A percentile compares a stretch with the other conserved stretches of the same genome.
These are phyloP conservation scores for Sedum album DNA, from an alignment of 164 flowering plant species.

Conservation along the genomic window DNA sequence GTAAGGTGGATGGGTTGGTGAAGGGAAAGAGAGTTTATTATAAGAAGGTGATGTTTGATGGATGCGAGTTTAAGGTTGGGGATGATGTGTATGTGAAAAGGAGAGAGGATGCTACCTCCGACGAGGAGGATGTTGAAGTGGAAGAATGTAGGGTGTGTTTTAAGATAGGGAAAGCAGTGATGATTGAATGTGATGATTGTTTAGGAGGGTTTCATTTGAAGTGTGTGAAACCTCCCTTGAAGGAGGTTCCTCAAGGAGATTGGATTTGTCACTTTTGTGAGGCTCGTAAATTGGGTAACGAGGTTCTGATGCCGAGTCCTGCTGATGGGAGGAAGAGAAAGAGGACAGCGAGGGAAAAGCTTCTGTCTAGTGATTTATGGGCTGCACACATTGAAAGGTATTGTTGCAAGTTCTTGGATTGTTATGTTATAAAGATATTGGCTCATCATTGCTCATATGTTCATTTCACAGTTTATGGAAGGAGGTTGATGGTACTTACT, in stretches of 20 bases:
- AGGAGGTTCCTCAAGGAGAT: slow-evolving; percentile 84
- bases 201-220: slow-evolving; percentile 88
- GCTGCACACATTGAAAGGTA: slow-evolving; percentile 80
- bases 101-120: slow-evolving; percentile 71
- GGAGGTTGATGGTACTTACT: slow-evolving; percentile 68
- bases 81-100: slow-evolving; percentile 93
- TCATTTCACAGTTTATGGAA: slow-evolving; percentile 65
- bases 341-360: slow-evolving; percentile 80
- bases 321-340: slow-evolving; percentile 59
- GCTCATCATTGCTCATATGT: neutral
- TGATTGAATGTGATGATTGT: slow-evolving; percentile 94
- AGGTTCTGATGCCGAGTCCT: slow-evolving; percentile 47
- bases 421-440: neutral
- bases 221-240: slow-evolving; percentile 76
- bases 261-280: slow-evolving; percentile 84
- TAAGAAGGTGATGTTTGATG: slow-evolving; percentile 70
- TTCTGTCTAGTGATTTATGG: slow-evolving; percentile 83
- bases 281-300: slow-evolving; percentile 46
- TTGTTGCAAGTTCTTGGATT: neutral
- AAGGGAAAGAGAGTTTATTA: slow-evolving; percentile 39
- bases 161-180: slow-evolving; percentile 45
- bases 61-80: slow-evolving; percentile 60
- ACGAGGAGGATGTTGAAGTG: slow-evolving; percentile 62
- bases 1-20: slow-evolving; percentile 9
- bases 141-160: slow-evolving; percentile 87